Evolutionary conservation across 2,329 filamentous ascomycete species (phyloP), one percentile per base, ranked within the genome.

Genomic region (Aspergillus caelatus): DNA sequence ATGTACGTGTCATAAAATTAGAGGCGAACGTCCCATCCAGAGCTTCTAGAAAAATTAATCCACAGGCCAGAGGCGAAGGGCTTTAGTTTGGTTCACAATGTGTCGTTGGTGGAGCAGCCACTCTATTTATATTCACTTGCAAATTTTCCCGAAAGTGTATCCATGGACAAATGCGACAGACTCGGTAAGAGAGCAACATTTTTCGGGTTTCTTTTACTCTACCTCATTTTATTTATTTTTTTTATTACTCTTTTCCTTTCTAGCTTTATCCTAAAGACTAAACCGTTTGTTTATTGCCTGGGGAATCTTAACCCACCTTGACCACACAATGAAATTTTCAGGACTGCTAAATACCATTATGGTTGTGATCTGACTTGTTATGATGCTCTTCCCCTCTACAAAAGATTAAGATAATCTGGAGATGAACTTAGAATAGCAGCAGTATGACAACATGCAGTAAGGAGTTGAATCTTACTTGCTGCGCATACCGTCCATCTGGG

Each of bases 91-190:
- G 52, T 39, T 55, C 52, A 55, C 34, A 55, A 55, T 55, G 21
- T 55, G 32, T 55, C 52, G 52, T 26, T 36, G 21, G 52, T 55
- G 52, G 52, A 55, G 52, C 32, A 55, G 52, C 52, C 52, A 55
- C 52, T 55, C 52, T 55, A 55, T 55, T 55, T 55, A 55, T 55
- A 55, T 55, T 55, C 52, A 52, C 32, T 39, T 55, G 32, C 52
- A 55, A 55, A 55, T 39, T 55, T 55, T 55, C 52, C 52, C 52
- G 52, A 55, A 34, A 55, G 30, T 53, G 26, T 32, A 55, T 55
- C 52, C 52, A 55, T 55, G 32, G 52, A n/a, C 10, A 11, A 54
- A 36, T 21, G 50, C 19, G 52, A 54, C 52, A 3, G 30, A 54
- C 30, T 36, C 52, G 52, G 52, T n/a, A 39, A 36, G 50, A 55